Evolutionary conservation across 768 basidiomycete species (phyloP).

Genomic region (Leccinum incarnatum): DNA sequence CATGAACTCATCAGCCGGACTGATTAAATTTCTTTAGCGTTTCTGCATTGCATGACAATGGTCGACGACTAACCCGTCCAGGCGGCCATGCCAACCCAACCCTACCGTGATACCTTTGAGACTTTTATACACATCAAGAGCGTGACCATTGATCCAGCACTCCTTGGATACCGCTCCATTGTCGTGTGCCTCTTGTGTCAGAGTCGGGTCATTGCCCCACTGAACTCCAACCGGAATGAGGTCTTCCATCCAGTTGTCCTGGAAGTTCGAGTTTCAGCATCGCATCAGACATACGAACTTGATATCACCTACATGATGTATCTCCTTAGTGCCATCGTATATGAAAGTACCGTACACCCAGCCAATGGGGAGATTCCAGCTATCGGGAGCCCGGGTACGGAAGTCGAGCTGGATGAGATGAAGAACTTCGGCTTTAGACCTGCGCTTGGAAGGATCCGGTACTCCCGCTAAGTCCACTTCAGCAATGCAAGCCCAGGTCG

Average conservation of each 20-base stretch:
- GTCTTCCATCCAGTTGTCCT: background rate
- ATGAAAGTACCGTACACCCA: slow-evolving; percentile 2
- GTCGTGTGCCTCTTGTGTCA: background rate
- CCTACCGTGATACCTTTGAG: background rate
- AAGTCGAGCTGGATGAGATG: slow-evolving; percentile 1
- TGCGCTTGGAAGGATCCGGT: background rate
- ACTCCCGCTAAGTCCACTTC: background rate
- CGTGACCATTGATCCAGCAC: background rate
- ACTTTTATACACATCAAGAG: background rate
- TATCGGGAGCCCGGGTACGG: background rate
- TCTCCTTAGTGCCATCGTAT: background rate
- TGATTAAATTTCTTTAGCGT: background rate
- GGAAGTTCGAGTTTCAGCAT: background rate
- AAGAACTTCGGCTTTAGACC: background rate
- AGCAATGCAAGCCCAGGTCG: background rate
- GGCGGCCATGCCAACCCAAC: background rate
- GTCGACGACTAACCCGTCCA: background rate
- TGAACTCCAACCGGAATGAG: slow-evolving; percentile 2
- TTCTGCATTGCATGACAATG: background rate
- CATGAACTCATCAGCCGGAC: background rate
- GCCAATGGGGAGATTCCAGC: background rate
- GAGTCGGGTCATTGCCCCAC: slow-evolving; percentile 1
- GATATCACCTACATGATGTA: background rate
- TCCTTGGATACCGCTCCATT: background rate
- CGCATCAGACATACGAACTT: background rate